phyloP scores from a whole-genome alignment of 176 grass and related monocot species.

The Oryza rufipogon region DNA sequence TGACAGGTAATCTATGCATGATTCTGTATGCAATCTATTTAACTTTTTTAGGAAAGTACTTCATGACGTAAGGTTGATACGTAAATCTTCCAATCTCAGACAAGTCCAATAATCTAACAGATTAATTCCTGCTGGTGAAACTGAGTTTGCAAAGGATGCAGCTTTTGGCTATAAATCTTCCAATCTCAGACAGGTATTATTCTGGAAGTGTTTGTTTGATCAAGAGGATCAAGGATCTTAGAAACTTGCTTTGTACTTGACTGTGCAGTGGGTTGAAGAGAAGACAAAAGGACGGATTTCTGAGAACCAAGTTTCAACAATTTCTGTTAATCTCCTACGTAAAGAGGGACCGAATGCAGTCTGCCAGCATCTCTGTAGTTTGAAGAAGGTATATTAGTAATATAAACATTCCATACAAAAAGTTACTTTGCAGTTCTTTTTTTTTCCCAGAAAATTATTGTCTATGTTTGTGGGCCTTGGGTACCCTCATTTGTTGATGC shows the following conservation, averaged over 20 bases:
- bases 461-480: background rate
- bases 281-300: slow-evolving; percentile 74
- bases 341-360: slow-evolving; percentile 86
- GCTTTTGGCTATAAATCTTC: slow-evolving; percentile 97
- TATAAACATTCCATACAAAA: background rate
- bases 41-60: slow-evolving; percentile 28
- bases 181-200: slow-evolving; percentile 90
- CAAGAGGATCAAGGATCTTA: slow-evolving; percentile 5
- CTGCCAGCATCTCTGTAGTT: slow-evolving; percentile 68
- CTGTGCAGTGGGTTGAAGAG: slow-evolving; percentile 91
- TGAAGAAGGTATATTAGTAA: slow-evolving; percentile 69
- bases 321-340: slow-evolving; percentile 85
- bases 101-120: slow-evolving; percentile 45
- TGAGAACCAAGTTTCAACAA: slow-evolving; percentile 73
- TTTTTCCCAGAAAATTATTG: background rate
- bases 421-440: slow-evolving; percentile 21
- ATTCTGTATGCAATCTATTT: slow-evolving; percentile 30
- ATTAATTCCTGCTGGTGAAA: slow-evolving; percentile 92
- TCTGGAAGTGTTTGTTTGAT: slow-evolving; percentile 11
- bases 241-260: slow-evolving; percentile 37
- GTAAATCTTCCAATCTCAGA: background rate
- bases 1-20: slow-evolving; percentile 60
- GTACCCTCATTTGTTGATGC: slow-evolving; percentile 16
- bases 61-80: slow-evolving; percentile 21
- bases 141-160: slow-evolving; percentile 95